Conservation (phyloP, 352 stramenopile species). For the Vaucheria bursata region DNA sequence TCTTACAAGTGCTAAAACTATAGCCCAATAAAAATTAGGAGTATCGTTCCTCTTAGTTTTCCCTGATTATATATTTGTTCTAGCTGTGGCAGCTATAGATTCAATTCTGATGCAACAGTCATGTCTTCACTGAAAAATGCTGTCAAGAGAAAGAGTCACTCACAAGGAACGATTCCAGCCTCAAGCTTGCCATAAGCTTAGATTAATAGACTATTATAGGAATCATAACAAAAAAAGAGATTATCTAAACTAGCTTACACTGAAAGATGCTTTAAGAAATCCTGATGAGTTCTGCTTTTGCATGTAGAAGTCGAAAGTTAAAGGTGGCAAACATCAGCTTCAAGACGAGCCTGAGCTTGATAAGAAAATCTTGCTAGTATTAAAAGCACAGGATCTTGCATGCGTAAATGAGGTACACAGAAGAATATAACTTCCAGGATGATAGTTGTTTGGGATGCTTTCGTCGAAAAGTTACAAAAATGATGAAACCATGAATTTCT, state of each 20-base stretch:
- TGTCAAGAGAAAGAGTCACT: slow-evolving; percentile 91
- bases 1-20: too few relatives aligned
- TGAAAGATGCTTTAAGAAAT: slow-evolving; percentile 88
- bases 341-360: slow-evolving; percentile 16
- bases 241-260: slow-evolving; percentile 68
- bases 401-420: slow-evolving; percentile 74
- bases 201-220: slow-evolving; percentile 96
- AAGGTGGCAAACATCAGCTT: slow-evolving; percentile 35
- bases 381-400: slow-evolving; percentile 92
- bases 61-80: too few relatives aligned
- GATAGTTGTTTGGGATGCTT: neutral
- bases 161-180: slow-evolving; percentile 97
- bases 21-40: too few relatives aligned
- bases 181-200: slow-evolving; percentile 74
- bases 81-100: too few relatives aligned
- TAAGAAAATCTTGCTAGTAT: slow-evolving; percentile 51
- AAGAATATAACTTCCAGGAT: neutral
- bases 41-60: too few relatives aligned
- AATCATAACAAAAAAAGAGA: slow-evolving; percentile 93
- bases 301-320: slow-evolving; percentile 77
- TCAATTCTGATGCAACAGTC: neutral
- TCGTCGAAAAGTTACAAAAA: too few relatives aligned
- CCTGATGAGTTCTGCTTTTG: slow-evolving; percentile 98
- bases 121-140: slow-evolving; percentile 83
- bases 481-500: too few relatives aligned